Percentiles rank a stretch among this genome's conserved stretches.
Evolutionary conservation across 2,329 filamentous ascomycete genomes (phyloP).

Genomic region (Aspergillus sp.): DNA sequence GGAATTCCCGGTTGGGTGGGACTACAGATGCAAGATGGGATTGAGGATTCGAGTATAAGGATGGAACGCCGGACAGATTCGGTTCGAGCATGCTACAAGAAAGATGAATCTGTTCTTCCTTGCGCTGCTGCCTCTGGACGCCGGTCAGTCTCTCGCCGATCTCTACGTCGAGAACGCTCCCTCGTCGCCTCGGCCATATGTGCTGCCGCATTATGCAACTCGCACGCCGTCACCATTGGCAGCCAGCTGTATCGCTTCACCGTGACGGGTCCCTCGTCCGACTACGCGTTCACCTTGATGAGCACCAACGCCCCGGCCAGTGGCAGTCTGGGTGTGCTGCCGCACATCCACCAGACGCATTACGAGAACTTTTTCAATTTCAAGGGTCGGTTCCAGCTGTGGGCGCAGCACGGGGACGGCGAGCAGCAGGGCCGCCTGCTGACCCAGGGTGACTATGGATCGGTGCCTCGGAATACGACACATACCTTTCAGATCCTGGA

Average conservation of each 20-base stretch:
- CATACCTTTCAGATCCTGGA: constrained; percentile 51
- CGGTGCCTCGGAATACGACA: constrained; percentile 45
- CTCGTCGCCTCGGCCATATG: constrained; percentile 32
- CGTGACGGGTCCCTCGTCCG: constrained; percentile 46
- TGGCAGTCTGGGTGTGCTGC: constrained; percentile 39
- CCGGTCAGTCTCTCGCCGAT: constrained; percentile 12
- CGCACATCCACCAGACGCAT: constrained; percentile 42
- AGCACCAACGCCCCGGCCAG: constrained; percentile 42
- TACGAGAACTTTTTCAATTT: constrained; percentile 50
- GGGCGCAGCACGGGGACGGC: constrained; percentile 35
- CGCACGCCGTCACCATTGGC: constrained; percentile 33
- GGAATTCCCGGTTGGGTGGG: background rate
- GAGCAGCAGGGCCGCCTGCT: constrained; percentile 40
- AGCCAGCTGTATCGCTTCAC: constrained; percentile 42
- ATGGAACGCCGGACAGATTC: background rate
- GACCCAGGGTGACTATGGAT: constrained; percentile 46
- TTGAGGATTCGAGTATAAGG: background rate
- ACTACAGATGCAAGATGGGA: background rate
- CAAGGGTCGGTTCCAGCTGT: constrained; percentile 47
- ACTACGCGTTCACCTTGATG: constrained; percentile 45
- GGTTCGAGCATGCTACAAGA: background rate
- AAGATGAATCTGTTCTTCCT: constrained; percentile 9
- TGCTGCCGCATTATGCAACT: constrained; percentile 33
- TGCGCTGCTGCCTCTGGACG: constrained; percentile 4
- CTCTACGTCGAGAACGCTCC: constrained; percentile 31